Percentiles rank a stretch among this genome's conserved stretches.
Conservation (phyloP, 2,329 filamentous ascomycete species). For the Colletotrichum graminicola region DNA sequence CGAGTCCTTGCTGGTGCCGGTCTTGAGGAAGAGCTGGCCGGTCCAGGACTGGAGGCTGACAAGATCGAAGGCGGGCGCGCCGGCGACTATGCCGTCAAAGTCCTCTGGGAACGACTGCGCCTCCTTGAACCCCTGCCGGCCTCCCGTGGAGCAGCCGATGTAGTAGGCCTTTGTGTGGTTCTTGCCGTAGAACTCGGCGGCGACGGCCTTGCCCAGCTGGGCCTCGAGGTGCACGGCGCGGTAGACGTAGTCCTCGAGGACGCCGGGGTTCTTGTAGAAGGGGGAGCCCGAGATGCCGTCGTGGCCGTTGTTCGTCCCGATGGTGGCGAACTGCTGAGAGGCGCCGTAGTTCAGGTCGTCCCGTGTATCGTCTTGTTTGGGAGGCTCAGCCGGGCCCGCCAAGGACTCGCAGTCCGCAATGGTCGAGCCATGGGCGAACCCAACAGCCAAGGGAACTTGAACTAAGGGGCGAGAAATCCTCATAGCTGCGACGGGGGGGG, state of each 20-base stretch:
- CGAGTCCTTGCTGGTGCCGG: slow-evolving; percentile 58
- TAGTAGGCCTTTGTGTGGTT: slow-evolving; percentile 54
- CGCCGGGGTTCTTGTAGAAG: slow-evolving; percentile 53
- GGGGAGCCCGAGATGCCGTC: slow-evolving; percentile 55
- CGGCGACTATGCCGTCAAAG: slow-evolving; percentile 69
- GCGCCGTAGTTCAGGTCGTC: slow-evolving; percentile 56
- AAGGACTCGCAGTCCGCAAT: slow-evolving; percentile 16
- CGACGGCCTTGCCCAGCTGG: slow-evolving; percentile 61
- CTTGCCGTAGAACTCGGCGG: slow-evolving; percentile 60
- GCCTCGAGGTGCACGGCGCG: slow-evolving; percentile 61
- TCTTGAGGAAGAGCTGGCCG: slow-evolving; percentile 56
- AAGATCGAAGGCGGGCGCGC: slow-evolving; percentile 53
- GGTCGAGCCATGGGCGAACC: background rate
- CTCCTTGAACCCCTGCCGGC: slow-evolving; percentile 64
- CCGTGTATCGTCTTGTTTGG: slow-evolving; percentile 46
- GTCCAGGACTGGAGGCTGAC: slow-evolving; percentile 48
- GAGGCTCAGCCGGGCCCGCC: slow-evolving; percentile 27
- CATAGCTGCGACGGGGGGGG: slow-evolving; percentile 3
- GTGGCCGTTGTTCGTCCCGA: slow-evolving; percentile 65
- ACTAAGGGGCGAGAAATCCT: background rate
- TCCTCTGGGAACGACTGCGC: slow-evolving; percentile 56
- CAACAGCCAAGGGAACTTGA: background rate
- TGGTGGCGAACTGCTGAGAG: slow-evolving; percentile 58
- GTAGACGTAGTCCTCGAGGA: slow-evolving; percentile 54
- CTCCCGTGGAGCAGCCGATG: slow-evolving; percentile 66